Conservation (phyloP, 495 filamentous ascomycete species). For the Aspergillus biplanus region DNA sequence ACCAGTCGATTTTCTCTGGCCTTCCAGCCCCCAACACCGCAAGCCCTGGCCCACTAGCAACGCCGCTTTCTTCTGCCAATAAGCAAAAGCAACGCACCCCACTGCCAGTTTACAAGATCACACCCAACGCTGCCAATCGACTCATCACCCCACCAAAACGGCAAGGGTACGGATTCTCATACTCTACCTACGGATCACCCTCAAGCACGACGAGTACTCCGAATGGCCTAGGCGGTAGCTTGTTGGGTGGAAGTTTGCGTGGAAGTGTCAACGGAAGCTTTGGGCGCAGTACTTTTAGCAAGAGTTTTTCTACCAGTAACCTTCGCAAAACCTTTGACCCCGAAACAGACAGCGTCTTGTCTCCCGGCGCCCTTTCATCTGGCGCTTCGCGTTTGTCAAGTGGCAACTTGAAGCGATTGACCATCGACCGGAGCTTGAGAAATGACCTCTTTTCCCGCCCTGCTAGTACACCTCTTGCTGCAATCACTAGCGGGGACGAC, state of each 20-base stretch:
- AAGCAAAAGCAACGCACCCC: constrained; percentile 76
- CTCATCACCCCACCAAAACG: constrained; percentile 80
- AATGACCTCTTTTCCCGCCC: constrained; percentile 69
- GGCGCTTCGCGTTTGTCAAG: constrained; percentile 63
- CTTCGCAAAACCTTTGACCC: constrained; percentile 65
- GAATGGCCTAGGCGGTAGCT: constrained; percentile 63
- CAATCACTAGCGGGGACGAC: constrained; percentile 56
- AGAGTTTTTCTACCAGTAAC: constrained; percentile 67
- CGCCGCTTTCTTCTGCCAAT: constrained; percentile 73
- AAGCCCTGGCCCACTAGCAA: constrained; percentile 82
- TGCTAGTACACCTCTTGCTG: constrained; percentile 46
- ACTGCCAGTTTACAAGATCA: constrained; percentile 86
- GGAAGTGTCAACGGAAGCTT: constrained; percentile 56
- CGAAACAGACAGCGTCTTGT: constrained; percentile 78
- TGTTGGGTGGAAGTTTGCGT: constrained; percentile 59
- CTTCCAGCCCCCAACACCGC: constrained; percentile 64
- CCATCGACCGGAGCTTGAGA: constrained; percentile 83
- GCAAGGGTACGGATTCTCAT: constrained; percentile 82
- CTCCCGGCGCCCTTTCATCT: constrained; percentile 82
- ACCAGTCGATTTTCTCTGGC: constrained; percentile 74
- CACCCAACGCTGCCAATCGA: constrained; percentile 74
- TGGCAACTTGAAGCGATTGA: constrained; percentile 81
- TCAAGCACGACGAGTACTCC: constrained; percentile 73
- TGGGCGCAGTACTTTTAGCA: constrained; percentile 63
- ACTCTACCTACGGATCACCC: constrained; percentile 85